A percentile compares a stretch with the other conserved stretches of the same genome.
These are phyloP conservation scores for Spinacia oleracea DNA, from an alignment of 179 eudicot species.

Conservation along the genomic window DNA sequence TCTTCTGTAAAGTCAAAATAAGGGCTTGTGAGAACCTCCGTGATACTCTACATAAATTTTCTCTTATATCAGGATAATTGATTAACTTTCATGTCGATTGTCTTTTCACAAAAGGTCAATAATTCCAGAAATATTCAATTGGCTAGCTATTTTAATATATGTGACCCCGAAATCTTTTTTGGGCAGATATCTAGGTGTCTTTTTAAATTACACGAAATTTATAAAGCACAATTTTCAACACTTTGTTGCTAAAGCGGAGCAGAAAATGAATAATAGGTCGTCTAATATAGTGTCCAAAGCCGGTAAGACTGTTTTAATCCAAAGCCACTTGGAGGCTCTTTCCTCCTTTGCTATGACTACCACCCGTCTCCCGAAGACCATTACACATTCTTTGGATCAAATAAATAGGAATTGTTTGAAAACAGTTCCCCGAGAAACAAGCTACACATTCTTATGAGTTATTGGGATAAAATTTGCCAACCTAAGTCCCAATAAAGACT, in stretches of 20 bases:
- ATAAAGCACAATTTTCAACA: not conserved
- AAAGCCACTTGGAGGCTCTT: not conserved
- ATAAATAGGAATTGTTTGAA: not conserved
- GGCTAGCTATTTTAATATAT: not conserved
- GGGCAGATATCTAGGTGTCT: not conserved
- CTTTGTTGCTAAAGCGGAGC: not conserved
- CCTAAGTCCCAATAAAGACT: not conserved
- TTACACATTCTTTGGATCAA: not conserved
- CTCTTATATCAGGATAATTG: not conserved
- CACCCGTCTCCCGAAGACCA: not conserved
- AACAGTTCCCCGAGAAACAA: not conserved
- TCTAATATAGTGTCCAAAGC: not conserved
- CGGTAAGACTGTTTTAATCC: not conserved
- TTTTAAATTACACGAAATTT: too few relatives aligned
- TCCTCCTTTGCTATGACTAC: not conserved
- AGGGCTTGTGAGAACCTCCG: accelerated
- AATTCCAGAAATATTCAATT: not conserved
- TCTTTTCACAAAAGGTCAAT: not conserved
- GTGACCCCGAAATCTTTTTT: not conserved
- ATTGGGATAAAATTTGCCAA: not conserved
- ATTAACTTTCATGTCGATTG: not conserved
- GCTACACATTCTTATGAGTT: not conserved
- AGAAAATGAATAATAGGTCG: not conserved
- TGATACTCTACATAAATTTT: not conserved
- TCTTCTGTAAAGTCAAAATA: not conserved